Conservation (phyloP, 1,139 yeast genomes). For the Geotrichum restrictum region DNA sequence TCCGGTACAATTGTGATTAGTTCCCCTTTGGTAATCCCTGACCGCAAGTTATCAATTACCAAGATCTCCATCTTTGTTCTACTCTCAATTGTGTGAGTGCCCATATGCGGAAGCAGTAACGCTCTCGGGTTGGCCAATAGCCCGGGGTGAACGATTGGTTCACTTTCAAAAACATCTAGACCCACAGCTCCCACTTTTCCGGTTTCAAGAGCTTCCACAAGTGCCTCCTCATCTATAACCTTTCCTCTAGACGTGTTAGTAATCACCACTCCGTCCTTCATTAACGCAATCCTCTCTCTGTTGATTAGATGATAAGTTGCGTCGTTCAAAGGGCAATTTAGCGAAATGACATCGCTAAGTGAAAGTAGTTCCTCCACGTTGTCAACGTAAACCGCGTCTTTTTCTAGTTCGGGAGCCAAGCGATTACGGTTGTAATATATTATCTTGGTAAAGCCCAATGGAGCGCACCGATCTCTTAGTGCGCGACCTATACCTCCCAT, state of each 20-base stretch:
- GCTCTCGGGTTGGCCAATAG: constrained; percentile 43
- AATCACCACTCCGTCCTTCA: constrained; percentile 66
- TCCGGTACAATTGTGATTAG: constrained; percentile 49
- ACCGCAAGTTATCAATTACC: constrained; percentile 45
- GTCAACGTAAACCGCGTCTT: constrained; percentile 48
- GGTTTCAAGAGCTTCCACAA: constrained; percentile 59
- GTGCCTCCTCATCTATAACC: constrained; percentile 67
- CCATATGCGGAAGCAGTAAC: constrained; percentile 62
- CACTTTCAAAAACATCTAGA: constrained; percentile 76
- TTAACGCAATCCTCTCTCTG: constrained; percentile 49
- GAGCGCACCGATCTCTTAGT: constrained; percentile 58
- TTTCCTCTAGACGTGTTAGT: constrained; percentile 67
- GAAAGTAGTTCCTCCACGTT: constrained; percentile 54
- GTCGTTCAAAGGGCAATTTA: constrained; percentile 60
- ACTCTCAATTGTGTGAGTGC: constrained; percentile 58
- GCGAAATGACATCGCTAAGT: constrained; percentile 55
- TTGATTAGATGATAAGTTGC: constrained; percentile 54
- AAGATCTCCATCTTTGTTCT: constrained; percentile 55
- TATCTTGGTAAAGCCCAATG: constrained; percentile 60
- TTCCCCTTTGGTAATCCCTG: constrained; percentile 51
- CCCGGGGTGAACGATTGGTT: constrained; percentile 51
- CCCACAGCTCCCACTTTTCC: constrained; percentile 78
- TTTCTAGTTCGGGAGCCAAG: constrained; percentile 52
- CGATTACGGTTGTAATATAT: constrained; percentile 61
- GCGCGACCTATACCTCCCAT: constrained; percentile 82